A percentile compares a stretch with the other conserved stretches of the same genome.
These are phyloP conservation scores for Nakazawaea ishiwadae DNA, from an alignment of 805 yeast genomes.

Conservation along the genomic window DNA sequence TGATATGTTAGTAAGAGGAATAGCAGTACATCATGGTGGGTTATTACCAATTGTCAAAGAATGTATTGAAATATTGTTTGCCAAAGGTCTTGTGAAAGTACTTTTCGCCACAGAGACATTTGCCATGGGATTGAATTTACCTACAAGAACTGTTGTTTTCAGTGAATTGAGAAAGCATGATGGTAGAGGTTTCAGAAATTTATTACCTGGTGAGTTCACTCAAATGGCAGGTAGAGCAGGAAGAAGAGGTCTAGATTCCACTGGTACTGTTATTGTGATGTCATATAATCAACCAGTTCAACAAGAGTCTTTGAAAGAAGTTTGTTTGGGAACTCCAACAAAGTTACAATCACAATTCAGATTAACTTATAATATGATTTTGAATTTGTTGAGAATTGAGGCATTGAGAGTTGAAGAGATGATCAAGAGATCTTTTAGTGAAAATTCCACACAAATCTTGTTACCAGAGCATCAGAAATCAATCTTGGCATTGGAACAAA, in stretches of 20 bases:
- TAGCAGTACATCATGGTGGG: slow-evolving; percentile 96
- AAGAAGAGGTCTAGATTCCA: slow-evolving; percentile 89
- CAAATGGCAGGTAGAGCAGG: slow-evolving; percentile 99
- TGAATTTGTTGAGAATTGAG: slow-evolving; percentile 86
- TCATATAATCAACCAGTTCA: slow-evolving; percentile 64
- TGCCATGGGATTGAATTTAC: slow-evolving; percentile 97
- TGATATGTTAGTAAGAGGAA: slow-evolving; percentile 82
- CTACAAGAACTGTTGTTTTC: slow-evolving; percentile 94
- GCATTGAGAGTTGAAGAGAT: slow-evolving; percentile 96
- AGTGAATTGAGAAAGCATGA: slow-evolving; percentile 85
- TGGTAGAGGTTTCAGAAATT: slow-evolving; percentile 74
- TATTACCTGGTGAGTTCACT: slow-evolving; percentile 94
- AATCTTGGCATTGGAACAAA: slow-evolving; percentile 47
- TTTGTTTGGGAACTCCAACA: slow-evolving; percentile 85
- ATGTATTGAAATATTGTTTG: slow-evolving; percentile 85
- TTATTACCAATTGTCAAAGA: slow-evolving; percentile 89
- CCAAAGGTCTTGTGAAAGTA: slow-evolving; percentile 81
- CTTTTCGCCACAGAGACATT: slow-evolving; percentile 97
- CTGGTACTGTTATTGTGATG: slow-evolving; percentile 94
- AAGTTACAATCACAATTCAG: slow-evolving; percentile 89
- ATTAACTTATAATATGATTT: slow-evolving; percentile 91
- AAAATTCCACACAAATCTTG: slow-evolving; percentile 78
- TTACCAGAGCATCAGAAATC: slow-evolving; percentile 80
- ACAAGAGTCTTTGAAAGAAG: slow-evolving; percentile 62
- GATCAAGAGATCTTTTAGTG: slow-evolving; percentile 94